These are phyloP conservation scores for Trametes gibbosa DNA, from an alignment of 768 basidiomycete species.

Conservation along the genomic window DNA sequence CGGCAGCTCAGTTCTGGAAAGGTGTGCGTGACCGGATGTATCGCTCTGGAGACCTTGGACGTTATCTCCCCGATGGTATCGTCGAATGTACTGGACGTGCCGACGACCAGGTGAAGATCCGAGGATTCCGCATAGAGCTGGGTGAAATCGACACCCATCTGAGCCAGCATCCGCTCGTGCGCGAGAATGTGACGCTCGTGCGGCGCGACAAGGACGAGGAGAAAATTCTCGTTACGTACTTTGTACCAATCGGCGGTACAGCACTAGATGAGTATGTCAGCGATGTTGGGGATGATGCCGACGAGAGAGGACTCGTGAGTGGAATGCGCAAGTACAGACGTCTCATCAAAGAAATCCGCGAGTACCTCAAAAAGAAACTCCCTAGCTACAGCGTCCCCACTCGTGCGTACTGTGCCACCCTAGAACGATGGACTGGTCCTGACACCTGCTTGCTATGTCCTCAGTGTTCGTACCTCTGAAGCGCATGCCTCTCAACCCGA, in stretches of 20 bases:
- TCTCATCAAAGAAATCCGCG: conserved; percentile 90
- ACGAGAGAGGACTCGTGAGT: conserved; percentile 58
- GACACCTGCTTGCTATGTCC: neutral
- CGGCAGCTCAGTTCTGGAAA: conserved; percentile 85
- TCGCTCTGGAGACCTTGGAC: conserved; percentile 92
- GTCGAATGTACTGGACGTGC: conserved; percentile 98
- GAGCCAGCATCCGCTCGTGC: conserved; percentile 85
- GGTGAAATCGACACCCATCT: conserved; percentile 98
- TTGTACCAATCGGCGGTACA: conserved; percentile 80
- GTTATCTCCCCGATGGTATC: conserved; percentile 86
- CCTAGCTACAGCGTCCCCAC: conserved; percentile 94
- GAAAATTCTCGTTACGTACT: conserved; percentile 96
- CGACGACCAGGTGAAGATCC: conserved; percentile 99
- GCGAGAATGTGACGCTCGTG: conserved; percentile 98
- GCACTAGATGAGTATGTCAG: conserved; percentile 67
- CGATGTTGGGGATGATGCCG: conserved; percentile 52
- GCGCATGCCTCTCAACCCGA: conserved; percentile 97
- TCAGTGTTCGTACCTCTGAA: conserved; percentile 91
- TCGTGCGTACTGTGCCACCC: conserved; percentile 47
- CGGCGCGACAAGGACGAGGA: conserved; percentile 98
- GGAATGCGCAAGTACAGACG: conserved; percentile 84
- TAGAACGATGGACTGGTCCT: neutral
- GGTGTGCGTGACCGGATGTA: conserved; percentile 98
- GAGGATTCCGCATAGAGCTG: conserved; percentile 97
- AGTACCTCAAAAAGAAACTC: conserved; percentile 94